These are phyloP conservation scores for Coffea canephora DNA, from an alignment of 257 asterid species.

Conservation along the genomic window DNA sequence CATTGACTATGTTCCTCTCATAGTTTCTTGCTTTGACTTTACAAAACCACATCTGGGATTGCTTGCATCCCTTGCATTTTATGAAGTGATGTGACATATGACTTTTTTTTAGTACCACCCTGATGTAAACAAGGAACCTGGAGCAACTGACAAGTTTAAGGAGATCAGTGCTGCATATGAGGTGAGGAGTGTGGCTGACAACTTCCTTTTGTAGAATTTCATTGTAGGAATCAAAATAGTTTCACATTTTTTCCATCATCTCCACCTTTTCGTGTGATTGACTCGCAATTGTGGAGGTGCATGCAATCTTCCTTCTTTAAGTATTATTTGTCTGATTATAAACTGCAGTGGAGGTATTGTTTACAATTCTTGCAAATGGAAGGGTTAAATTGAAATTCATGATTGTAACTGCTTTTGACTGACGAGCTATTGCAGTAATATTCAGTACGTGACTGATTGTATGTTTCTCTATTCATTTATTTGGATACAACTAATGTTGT, in stretches of 20 bases:
- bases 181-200: constrained; percentile 49
- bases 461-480: no score
- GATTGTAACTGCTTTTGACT: no score
- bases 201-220: background rate
- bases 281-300: background rate
- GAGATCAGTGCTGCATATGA: constrained; percentile 97
- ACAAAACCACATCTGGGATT: background rate
- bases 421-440: no score
- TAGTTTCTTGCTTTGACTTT: background rate
- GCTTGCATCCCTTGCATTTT: background rate
- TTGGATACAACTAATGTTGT: background rate
- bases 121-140: constrained; percentile 95
- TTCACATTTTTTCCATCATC: constrained; percentile 3
- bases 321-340: background rate
- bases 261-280: background rate
- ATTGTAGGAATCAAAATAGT: background rate
- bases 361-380: background rate
- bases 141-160: constrained; percentile 93
- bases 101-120: constrained; percentile 68
- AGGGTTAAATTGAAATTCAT: background rate
- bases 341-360: background rate
- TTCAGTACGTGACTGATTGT: no score
- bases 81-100: background rate
- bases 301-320: background rate
- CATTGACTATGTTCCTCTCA: background rate